Conservation (phyloP, 1,284 basidiomycete species). For the Cystobasidium sp. region DNA sequence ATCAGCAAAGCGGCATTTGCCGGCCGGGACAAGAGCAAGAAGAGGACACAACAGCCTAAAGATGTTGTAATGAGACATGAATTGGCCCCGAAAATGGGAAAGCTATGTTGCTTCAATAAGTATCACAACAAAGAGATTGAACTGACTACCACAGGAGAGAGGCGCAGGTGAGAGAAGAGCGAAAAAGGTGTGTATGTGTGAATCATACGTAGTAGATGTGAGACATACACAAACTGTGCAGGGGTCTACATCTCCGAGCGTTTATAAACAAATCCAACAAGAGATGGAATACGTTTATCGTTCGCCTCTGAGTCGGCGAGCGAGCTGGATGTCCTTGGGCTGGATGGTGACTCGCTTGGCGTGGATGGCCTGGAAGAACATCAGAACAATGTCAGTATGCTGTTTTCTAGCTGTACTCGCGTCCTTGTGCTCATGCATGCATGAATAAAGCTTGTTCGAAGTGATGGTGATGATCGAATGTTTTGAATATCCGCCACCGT, state of each 20-base stretch:
- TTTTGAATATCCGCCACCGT: constrained; percentile 18
- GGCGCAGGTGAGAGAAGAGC: not conserved
- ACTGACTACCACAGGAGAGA: not conserved
- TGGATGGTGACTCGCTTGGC: constrained; percentile 66
- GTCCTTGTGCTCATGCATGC: not conserved
- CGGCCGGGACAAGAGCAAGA: too few species aligned
- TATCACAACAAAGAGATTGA: not conserved
- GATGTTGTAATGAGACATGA: too few species aligned
- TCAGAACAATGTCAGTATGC: not conserved
- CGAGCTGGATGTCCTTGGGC: constrained; percentile 70
- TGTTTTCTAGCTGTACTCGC: not conserved
- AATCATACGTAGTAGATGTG: too few species aligned
- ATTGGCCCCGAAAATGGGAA: too few species aligned
- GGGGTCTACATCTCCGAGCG: too few species aligned
- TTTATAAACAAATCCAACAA: not conserved
- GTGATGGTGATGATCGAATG: constrained; percentile 3
- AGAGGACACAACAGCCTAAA: too few species aligned
- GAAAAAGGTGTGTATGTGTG: not conserved
- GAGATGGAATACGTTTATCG: constrained; percentile 39
- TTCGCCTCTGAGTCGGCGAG: constrained; percentile 66
- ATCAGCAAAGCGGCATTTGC: too few species aligned
- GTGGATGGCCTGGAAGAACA: constrained; percentile 55
- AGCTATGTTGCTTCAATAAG: too few species aligned
- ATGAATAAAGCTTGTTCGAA: not conserved
- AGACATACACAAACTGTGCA: not conserved